These are phyloP conservation scores for Pichia sp. DNA, from an alignment of 1,139 yeast genomes.

Conservation along the genomic window DNA sequence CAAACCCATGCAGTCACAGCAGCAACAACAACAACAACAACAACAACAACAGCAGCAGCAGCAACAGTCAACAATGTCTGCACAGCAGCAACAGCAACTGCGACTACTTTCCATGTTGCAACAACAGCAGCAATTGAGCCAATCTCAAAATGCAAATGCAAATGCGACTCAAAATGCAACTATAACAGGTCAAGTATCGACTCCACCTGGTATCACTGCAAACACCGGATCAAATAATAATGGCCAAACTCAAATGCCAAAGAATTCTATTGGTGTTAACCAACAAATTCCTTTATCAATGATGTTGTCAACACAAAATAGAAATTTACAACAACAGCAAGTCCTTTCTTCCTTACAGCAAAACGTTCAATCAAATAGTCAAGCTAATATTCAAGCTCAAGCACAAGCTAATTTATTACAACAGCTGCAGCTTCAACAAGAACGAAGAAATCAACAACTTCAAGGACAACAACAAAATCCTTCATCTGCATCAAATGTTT, in stretches of 20 bases:
- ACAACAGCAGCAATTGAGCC: conserved; percentile 4
- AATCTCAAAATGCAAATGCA: conserved; percentile 7
- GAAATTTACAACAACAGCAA: conserved; percentile 26
- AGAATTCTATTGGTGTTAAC: conserved; percentile 2
- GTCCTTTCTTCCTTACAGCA: conserved; percentile 21
- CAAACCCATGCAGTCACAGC: conserved; percentile 1
- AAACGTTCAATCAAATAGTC: conserved; percentile 13
- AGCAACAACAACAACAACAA: conserved; percentile 14
- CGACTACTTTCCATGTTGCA: conserved; percentile 25
- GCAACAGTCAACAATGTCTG: neutral
- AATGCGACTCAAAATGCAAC: neutral
- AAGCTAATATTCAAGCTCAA: conserved; percentile 14
- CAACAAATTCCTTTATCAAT: conserved; percentile 23
- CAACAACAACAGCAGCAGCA: neutral
- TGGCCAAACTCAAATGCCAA: neutral
- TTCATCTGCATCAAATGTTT: neutral
- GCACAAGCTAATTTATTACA: conserved; percentile 7
- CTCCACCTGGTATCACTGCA: neutral
- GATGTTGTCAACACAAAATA: conserved; percentile 28
- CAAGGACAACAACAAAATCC: conserved; percentile 1
- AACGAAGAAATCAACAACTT: conserved; percentile 10
- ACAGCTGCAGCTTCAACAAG: conserved; percentile 9
- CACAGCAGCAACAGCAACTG: conserved; percentile 11
- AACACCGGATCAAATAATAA: neutral
- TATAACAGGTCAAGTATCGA: neutral